These are phyloP conservation scores for Gonapodya sp. DNA, from an alignment of 192 early-diverging fungal species.

Conservation along the genomic window DNA sequence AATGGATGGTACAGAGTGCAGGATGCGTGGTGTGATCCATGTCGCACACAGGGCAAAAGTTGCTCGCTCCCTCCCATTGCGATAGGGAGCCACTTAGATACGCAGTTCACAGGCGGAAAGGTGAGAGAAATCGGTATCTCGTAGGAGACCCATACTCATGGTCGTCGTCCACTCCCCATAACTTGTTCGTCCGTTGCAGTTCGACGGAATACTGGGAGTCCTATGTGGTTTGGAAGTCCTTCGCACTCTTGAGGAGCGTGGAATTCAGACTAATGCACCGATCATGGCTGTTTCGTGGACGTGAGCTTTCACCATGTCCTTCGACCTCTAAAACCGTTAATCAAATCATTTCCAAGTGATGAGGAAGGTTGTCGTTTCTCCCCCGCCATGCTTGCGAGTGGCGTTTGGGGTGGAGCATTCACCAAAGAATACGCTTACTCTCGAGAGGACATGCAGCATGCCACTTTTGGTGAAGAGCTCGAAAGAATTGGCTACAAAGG, in stretches of 20 bases:
- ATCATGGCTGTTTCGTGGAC: neutral
- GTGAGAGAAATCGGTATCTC: too few relatives aligned
- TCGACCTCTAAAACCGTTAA: neutral
- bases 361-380: constrained; percentile 10
- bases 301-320: neutral
- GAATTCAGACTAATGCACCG: neutral
- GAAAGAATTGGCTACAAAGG: constrained; percentile 11
- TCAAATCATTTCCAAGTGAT: neutral
- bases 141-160: too few relatives aligned
- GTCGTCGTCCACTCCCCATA: too few relatives aligned
- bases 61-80: neutral
- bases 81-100: constrained; percentile 7
- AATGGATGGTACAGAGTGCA: neutral
- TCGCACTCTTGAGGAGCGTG: neutral
- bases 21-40: too few relatives aligned
- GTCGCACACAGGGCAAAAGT: neutral
- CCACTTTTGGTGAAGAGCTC: neutral
- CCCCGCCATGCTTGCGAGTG: constrained; percentile 1
- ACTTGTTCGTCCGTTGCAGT: too few relatives aligned
- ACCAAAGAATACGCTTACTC: constrained; percentile 10
- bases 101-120: constrained; percentile 8
- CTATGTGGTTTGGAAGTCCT: constrained; percentile 7
- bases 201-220: constrained; percentile 8
- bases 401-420: neutral
- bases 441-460: neutral